A percentile compares a stretch with the other conserved stretches of the same genome.
phyloP scores from a whole-genome alignment of 1,284 basidiomycete species.

The Heliocybe sulcata region DNA sequence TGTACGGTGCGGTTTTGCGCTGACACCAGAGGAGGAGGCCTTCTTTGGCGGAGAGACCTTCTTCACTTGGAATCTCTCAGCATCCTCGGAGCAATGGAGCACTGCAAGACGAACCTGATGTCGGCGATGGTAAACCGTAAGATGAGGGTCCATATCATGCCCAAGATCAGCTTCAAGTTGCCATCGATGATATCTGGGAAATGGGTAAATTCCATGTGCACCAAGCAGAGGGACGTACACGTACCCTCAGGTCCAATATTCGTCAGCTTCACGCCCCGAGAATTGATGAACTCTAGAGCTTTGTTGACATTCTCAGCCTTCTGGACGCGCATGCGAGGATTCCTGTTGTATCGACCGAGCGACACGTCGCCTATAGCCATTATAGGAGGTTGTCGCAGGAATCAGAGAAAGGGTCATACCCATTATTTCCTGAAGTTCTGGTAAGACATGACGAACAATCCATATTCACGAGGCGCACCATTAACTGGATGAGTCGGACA shows the following conservation, averaged over 20 bases:
- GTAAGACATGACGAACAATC: slow-evolving; percentile 4
- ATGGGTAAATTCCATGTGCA: not conserved
- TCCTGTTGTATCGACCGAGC: slow-evolving; percentile 87
- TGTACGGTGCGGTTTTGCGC: slow-evolving; percentile 88
- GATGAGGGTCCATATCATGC: slow-evolving; percentile 99
- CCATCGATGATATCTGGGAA: slow-evolving; percentile 91
- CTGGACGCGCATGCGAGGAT: slow-evolving; percentile 88
- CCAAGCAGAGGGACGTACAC: slow-evolving; percentile 2
- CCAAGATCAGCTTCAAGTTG: slow-evolving; percentile 94
- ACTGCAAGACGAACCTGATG: slow-evolving; percentile 67
- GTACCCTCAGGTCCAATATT: slow-evolving; percentile 94
- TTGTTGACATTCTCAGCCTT: slow-evolving; percentile 98
- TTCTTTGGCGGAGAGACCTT: slow-evolving; percentile 95
- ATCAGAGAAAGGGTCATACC: slow-evolving; percentile 33
- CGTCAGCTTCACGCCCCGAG: slow-evolving; percentile 91
- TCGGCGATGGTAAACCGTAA: slow-evolving; percentile 96
- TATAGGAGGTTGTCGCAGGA: not conserved
- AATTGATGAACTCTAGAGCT: slow-evolving; percentile 92
- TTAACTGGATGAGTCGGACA: slow-evolving; percentile 87
- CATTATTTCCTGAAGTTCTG: slow-evolving; percentile 77
- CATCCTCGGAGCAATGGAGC: slow-evolving; percentile 8
- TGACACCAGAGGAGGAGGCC: slow-evolving; percentile 97
- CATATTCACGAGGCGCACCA: slow-evolving; percentile 43
- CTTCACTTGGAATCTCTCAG: slow-evolving; percentile 60
- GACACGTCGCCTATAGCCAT: slow-evolving; percentile 70